Evolutionary conservation across 192 early-diverging fungal genomes (phyloP), one percentile per base, ranked within the genome.

Genomic region (Ambispora gerdemannii): DNA sequence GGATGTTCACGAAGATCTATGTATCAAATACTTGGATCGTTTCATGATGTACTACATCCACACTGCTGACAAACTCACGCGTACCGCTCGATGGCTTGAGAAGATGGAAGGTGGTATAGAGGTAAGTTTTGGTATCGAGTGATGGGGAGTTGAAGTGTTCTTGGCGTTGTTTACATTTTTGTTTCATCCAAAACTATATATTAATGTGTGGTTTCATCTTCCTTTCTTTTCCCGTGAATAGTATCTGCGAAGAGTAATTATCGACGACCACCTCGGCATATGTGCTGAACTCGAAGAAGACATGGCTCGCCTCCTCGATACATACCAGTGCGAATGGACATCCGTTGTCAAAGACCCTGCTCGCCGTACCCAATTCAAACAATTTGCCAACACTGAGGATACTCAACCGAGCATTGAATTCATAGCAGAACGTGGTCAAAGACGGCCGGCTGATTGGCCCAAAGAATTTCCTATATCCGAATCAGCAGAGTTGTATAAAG

Each of bases 11-110:
- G 86, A 88, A 69, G 76, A 79, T 36, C 33, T 75, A 1, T 78
- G 76, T 20, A 79, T 89, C 33, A 80, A 76, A 22, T 88, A 88
- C 51, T 35, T 89, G 0, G 88, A 89, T 63, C 75, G 88, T 1
- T 89, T 88, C 73, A 65, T 89, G 65, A 89, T 89, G 88, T 90
- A 83, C 68, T 89, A 89, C 64, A 89, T 89, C 58, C 76, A 66
- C 0, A 89, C 88, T 25, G 88, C 88, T 8, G 88, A 89, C 73
- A 79, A 73, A 67, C 68, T 89, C 27, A 78, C 75, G 66, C 80
- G 88, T 15, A 89, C 88, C 8, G 89, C 88, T 0, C 70, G 89
- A 10, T 89, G 88, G 88, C 70, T 89, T 35, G 88, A 89, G 66
- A 90, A 90, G 53, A 56, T 89, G 27, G 78, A 82, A 30, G 88